Evolutionary conservation across 441 rosid genomes (phyloP), one percentile per base, ranked within the genome.

Genomic region (Pelargonium australe): DNA sequence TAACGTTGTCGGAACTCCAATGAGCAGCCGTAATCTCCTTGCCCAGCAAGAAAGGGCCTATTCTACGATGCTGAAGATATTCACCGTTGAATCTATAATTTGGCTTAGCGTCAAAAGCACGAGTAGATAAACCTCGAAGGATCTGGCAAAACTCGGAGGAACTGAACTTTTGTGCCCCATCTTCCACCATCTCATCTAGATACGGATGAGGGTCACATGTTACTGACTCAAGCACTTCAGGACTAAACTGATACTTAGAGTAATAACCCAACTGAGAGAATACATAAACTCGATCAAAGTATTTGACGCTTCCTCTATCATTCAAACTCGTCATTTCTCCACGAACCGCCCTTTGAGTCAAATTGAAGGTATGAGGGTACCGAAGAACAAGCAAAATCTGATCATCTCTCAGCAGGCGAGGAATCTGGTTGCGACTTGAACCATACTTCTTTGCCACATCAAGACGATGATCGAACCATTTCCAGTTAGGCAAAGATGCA

Each of bases 291-390:
- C 61, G 70, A 63, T 72, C 64, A 23, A 71, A 71, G 61, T 68
- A 71, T 51, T 13, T 16, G 4, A 43, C 5, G 41, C 60, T 67
- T 41, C 45, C 65, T 11, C 7, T 23, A 13, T 65, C 57, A 63
- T 47, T 7, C 63, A 76, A 70, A 67, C 74, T 80, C 20, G 6
- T 47, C 74, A 80, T 49, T 74, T 62, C 78, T 62, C 80, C 76
- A 0, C 4, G 65, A 76, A 80, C 77, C 5, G 37, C 64, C 65
- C 68, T 69, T 10, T 45, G 67, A 9, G 78, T 76, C 70, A 71
- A 66, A 20, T 66, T 71, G 53, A 66, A 80, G 53, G 61, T 51
- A 34, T 40, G 43, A 5, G 78, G 78, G 65, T 73, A 80, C 7
- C 17, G 70, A 5, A 75, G 75, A 62, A 76, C 43, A 17, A 76